Conservation (phyloP, 2,329 filamentous ascomycete genomes). For the Eutypella sp. region DNA sequence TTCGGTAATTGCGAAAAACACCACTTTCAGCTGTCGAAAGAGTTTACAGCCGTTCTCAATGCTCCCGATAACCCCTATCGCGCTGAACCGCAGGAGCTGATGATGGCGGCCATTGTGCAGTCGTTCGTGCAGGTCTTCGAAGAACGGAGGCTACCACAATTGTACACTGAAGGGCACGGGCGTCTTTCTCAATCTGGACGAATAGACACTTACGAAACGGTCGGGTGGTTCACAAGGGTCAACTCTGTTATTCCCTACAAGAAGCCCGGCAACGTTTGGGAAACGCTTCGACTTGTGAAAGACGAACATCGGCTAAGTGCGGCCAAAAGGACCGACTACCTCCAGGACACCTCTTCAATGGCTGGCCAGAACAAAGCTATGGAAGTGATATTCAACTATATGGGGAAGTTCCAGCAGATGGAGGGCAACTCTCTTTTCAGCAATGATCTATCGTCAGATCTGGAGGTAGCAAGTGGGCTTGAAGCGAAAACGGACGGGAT, state of each 20-base stretch:
- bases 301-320: slow-evolving; percentile 14
- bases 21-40: neutral
- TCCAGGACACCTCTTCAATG: slow-evolving; percentile 29
- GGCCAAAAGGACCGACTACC: slow-evolving; percentile 33
- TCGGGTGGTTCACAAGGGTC: slow-evolving; percentile 12
- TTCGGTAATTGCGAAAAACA: neutral
- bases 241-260: neutral
- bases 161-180: slow-evolving; percentile 12
- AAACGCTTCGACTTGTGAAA: slow-evolving; percentile 1
- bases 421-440: slow-evolving; percentile 4
- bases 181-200: slow-evolving; percentile 2
- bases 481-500: slow-evolving; percentile 2
- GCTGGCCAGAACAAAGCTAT: slow-evolving; percentile 26
- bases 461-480: neutral
- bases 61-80: neutral
- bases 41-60: neutral
- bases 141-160: slow-evolving; percentile 6
- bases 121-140: slow-evolving; percentile 7
- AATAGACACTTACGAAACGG: slow-evolving; percentile 8
- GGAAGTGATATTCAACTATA: slow-evolving; percentile 27
- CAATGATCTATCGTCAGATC: slow-evolving; percentile 2
- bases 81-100: slow-evolving; percentile 6
- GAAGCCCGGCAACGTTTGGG: neutral
- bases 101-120: slow-evolving; percentile 5
- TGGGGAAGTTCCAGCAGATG: slow-evolving; percentile 12